Base-by-base conservation (phyloP, 2,329 filamentous ascomycete species). In the Talaromyces sp. region DNA sequence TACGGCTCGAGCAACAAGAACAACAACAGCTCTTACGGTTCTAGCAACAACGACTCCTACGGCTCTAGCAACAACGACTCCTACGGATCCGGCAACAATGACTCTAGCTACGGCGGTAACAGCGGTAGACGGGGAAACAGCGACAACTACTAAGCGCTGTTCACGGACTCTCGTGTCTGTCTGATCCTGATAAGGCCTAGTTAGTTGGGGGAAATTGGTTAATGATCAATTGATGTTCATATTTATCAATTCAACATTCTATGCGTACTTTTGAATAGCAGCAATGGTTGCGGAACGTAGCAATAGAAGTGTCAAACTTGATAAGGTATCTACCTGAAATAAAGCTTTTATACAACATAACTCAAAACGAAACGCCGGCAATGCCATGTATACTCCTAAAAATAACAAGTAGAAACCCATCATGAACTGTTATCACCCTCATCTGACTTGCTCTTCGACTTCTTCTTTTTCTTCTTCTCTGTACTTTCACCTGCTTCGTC, bases 381-480 rank as follows among this genome's bases (percentile, higher is more conserved):
- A 63, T 63, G 61, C 50, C 50, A 57, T 56, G 7, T 37, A 3
- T 47, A 63, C 27, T 47, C 61, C 49, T 33, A 7, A 15, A 31
- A 57, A 31, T 17, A 27, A 45, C 37, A 9, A 62, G 47, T 13
- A 57, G 7, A 63, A 8, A n/a, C 7, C 8, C 50, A 37, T 57
- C 19, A 63, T 45, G 61, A 63, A n/a, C n/a, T 50, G 3, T 62
- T 43, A 22, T 66, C 64, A 31, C 61, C 69, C 54, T 73, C 72
- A 13, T 63, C 69, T 19, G 66, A 66, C 39, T 72, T 70, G 70
- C 75, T 74, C 61, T 77, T 77, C 72, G 73, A 75, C 71, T 78
- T 78, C 70, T 76, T 79, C 68, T 78, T 80, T 71, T 80, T 81
- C 80, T 87, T 88, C 81, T 86, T 87, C 72, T 85, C 84, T 80